Base-by-base conservation (phyloP, 495 filamentous ascomycete genomes). In the Penicillium robsamsonii region DNA sequence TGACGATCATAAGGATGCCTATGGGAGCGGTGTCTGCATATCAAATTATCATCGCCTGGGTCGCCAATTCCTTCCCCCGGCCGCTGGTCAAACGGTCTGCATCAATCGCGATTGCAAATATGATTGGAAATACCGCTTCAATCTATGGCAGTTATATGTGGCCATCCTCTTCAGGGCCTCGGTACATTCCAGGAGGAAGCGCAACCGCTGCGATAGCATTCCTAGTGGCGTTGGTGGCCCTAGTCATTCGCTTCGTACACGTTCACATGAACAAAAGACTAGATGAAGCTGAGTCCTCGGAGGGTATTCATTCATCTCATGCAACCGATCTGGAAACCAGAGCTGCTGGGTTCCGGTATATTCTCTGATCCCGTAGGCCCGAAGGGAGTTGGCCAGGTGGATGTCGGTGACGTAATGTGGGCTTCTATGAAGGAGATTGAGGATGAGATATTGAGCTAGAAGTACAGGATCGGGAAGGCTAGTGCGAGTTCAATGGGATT, bases 101-200 rank as follows among this genome's bases (percentile, higher is more conserved):
- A 10, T 87, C 87, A 0, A 76, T 92, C 11, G 90, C 90, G 9
- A 76, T 85, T 49, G 89, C 90, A 65, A 94, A 92, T 58, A 88
- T 88, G 30, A 77, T 92, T 15, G 82, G 82, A 0, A 93, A 92
- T 59, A 78, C 79, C 12, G 80, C 81, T 30, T 74, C 70, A 2
- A 93, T 93, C 62, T 93, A 89, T 63, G 86, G 87, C 0, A 81
- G 77, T 27, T 93, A 91, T 61, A 81, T 92, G 81, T 93, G 90
- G 73, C 79, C 81, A 5, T 62, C 68, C 1, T 69, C 69, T 7
- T 75, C 74, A 0, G 75, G 71, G 1, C 76, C 75, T 11, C 66
- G 70, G 22, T 79, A 79, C 48, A 64, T 74, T 13, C 61, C 70
- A 1, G 70, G 70, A 1, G 68, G 71, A 1, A 64, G 59, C 48